Evolutionary conservation across 2,329 filamentous ascomycete genomes (phyloP).

Genomic region (Verticillium longisporum): DNA sequence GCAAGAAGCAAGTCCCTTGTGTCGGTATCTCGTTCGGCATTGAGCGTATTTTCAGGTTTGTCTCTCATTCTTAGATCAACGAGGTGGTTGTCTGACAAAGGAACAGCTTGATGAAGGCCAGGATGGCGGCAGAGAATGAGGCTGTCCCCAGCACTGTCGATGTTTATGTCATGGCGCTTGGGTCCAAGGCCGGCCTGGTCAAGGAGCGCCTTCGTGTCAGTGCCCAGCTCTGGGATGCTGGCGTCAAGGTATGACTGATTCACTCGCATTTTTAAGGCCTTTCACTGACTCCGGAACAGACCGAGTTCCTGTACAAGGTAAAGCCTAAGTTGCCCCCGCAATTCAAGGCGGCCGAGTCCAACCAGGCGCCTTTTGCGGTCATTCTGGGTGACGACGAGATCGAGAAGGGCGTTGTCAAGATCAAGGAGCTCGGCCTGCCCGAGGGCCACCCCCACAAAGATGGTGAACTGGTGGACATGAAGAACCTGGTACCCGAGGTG

Average conservation of each 20-base stretch:
- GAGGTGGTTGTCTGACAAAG: neutral
- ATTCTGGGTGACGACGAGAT: slow-evolving; percentile 91
- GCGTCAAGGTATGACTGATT: slow-evolving; percentile 60
- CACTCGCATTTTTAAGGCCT: neutral
- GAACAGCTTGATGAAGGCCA: slow-evolving; percentile 73
- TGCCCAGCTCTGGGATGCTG: slow-evolving; percentile 73
- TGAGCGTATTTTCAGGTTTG: slow-evolving; percentile 70
- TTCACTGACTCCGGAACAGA: slow-evolving; percentile 28
- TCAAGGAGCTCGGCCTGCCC: slow-evolving; percentile 70
- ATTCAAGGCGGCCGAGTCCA: slow-evolving; percentile 82
- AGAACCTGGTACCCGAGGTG: slow-evolving; percentile 57
- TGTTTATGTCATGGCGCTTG: slow-evolving; percentile 92
- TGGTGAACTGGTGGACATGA: slow-evolving; percentile 65
- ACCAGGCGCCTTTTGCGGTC: slow-evolving; percentile 75
- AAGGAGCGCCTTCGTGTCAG: slow-evolving; percentile 79
- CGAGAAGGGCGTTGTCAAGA: slow-evolving; percentile 72
- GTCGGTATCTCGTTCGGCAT: slow-evolving; percentile 83
- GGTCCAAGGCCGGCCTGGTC: slow-evolving; percentile 73
- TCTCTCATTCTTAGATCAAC: slow-evolving; percentile 35
- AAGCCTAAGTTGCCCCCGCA: slow-evolving; percentile 85
- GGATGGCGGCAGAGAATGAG: slow-evolving; percentile 54
- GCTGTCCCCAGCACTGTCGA: slow-evolving; percentile 61
- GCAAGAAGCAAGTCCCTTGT: slow-evolving; percentile 80
- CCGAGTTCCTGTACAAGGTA: slow-evolving; percentile 83
- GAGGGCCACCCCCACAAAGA: slow-evolving; percentile 89